Conservation (phyloP, 345 rosid genomes). For the Erodium maritimum region DNA sequence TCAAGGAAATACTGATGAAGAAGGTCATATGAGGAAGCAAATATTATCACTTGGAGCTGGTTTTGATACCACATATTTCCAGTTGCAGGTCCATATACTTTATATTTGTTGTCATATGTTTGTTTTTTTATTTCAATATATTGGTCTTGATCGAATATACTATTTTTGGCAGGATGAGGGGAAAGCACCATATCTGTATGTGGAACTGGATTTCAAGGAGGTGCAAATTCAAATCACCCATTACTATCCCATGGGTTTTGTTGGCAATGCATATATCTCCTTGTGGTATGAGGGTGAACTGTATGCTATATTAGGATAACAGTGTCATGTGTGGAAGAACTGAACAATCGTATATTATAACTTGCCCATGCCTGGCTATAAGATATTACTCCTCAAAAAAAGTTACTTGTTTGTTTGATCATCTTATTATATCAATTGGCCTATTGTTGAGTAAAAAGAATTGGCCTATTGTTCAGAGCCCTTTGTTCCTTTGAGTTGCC, state of each 20-base stretch:
- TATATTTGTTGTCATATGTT: background rate
- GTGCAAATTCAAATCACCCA: constrained; percentile 24
- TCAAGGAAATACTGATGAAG: constrained; percentile 16
- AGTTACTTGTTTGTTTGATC: background rate
- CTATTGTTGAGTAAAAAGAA: too few species aligned
- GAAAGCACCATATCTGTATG: constrained; percentile 65
- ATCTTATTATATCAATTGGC: background rate
- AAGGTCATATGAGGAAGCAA: constrained; percentile 44
- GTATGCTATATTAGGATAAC: background rate
- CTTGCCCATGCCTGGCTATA: background rate
- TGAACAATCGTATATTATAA: background rate
- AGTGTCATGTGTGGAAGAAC: background rate
- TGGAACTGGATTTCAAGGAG: constrained; percentile 95
- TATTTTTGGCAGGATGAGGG: constrained; percentile 60
- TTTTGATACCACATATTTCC: constrained; percentile 84
- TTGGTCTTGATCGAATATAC: background rate
- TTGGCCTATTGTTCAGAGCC: too few species aligned
- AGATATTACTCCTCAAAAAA: background rate
- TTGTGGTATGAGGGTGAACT: background rate
- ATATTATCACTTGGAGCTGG: constrained; percentile 93
- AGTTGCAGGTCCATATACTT: constrained; percentile 48
- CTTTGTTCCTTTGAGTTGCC: background rate
- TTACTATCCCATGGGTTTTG: background rate
- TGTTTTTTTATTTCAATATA: background rate
- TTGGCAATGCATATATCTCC: background rate